Evolutionary conservation across 352 stramenopile species (phyloP).

Genomic region (Peronospora belbahrii): DNA sequence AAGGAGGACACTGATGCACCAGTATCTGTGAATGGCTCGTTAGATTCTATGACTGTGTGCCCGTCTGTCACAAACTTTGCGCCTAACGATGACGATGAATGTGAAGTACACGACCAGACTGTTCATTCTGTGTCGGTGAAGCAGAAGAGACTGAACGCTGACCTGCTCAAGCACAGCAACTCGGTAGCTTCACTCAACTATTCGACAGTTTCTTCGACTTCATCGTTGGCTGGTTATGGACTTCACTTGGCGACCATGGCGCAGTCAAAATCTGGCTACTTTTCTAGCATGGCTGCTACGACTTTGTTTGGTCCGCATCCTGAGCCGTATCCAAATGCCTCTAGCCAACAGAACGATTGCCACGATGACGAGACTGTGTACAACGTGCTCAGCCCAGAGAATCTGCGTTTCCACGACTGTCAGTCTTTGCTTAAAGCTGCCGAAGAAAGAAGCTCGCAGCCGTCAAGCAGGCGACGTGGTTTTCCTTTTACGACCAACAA

Average conservation of each 20-base stretch:
- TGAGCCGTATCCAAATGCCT: slow-evolving; percentile 25
- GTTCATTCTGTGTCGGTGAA: slow-evolving; percentile 3
- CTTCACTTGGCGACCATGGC: slow-evolving; percentile 32
- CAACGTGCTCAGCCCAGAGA: slow-evolving; percentile 30
- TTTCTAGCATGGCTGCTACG: slow-evolving; percentile 16
- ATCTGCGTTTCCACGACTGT: slow-evolving; percentile 30
- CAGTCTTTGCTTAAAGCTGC: slow-evolving; percentile 28
- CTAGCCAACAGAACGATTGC: slow-evolving; percentile 10
- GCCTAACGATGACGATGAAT: slow-evolving; percentile 16
- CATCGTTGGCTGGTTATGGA: slow-evolving; percentile 35
- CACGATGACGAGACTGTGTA: slow-evolving; percentile 18
- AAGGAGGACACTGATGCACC: slow-evolving; percentile 12
- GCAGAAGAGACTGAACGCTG: slow-evolving; percentile 10
- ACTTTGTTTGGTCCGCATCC: slow-evolving; percentile 30
- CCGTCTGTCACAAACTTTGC: slow-evolving; percentile 21
- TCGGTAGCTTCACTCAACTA: slow-evolving; percentile 34
- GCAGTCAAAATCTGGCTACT: slow-evolving; percentile 28
- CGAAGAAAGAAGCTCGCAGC: slow-evolving; percentile 14
- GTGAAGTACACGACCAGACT: slow-evolving; percentile 27
- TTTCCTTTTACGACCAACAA: slow-evolving; percentile 24
- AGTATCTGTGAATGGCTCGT: slow-evolving; percentile 18
- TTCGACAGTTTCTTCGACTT: slow-evolving; percentile 39
- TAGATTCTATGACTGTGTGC: slow-evolving; percentile 28
- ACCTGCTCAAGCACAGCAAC: slow-evolving; percentile 28
- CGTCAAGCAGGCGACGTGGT: slow-evolving; percentile 6